Conservation (phyloP, 352 stramenopile genomes). For the Pythium biforme region DNA sequence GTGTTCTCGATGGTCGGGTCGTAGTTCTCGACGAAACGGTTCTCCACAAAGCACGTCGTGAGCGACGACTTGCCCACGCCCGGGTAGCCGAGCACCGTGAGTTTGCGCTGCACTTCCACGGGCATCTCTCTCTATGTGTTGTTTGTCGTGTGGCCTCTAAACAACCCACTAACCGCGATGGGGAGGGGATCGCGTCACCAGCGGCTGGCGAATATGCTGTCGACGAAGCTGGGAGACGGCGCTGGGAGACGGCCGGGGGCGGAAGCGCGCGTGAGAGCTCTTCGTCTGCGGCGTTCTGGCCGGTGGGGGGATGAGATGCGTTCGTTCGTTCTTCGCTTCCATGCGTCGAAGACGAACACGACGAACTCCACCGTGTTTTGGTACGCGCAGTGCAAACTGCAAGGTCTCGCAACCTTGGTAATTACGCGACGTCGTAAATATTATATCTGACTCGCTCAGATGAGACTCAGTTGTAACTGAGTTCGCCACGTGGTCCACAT, state of each 20-base stretch:
- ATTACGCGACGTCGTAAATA: slow-evolving; percentile 10
- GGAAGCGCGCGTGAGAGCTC: neutral
- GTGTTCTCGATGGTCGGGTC: slow-evolving; percentile 97
- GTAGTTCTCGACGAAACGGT: slow-evolving; percentile 91
- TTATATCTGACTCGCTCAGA: neutral
- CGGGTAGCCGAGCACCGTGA: slow-evolving; percentile 93
- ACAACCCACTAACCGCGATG: no score
- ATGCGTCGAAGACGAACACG: slow-evolving; percentile 1
- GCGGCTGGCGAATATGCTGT: neutral
- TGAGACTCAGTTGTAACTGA: neutral
- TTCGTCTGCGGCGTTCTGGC: slow-evolving; percentile 5
- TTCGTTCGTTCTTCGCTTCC: slow-evolving; percentile 14
- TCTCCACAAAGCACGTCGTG: slow-evolving; percentile 94
- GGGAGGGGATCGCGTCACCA: neutral
- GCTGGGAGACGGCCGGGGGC: no score
- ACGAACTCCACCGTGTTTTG: slow-evolving; percentile 21
- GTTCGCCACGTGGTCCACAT: slow-evolving; percentile 7
- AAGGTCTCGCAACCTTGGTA: slow-evolving; percentile 12
- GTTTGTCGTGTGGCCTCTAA: neutral
- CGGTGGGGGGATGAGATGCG: slow-evolving; percentile 7
- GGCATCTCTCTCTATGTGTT: slow-evolving; percentile 47
- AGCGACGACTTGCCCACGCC: slow-evolving; percentile 95
- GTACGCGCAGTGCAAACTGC: slow-evolving; percentile 5
- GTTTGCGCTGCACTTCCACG: slow-evolving; percentile 94
- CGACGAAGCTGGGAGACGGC: neutral